These are phyloP conservation scores for Globisporangium cederbergense DNA, from an alignment of 352 stramenopile genomes.

Conservation along the genomic window DNA sequence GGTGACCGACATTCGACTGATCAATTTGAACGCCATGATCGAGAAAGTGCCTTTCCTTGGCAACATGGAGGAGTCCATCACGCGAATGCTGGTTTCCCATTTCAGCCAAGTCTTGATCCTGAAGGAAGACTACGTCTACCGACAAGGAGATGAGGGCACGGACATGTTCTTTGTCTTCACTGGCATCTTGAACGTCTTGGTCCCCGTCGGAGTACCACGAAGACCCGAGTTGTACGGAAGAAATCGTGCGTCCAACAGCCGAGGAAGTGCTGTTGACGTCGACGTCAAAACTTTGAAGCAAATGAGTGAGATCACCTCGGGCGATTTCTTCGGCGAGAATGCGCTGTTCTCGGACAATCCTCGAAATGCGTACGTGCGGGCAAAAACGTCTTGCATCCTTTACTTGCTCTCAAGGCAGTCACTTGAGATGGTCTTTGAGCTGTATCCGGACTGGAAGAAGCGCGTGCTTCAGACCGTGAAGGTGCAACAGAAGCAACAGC, in stretches of 20 bases:
- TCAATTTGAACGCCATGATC: slow-evolving; percentile 52
- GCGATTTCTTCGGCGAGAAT: slow-evolving; percentile 43
- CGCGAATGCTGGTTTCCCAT: slow-evolving; percentile 46
- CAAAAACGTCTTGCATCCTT: slow-evolving; percentile 44
- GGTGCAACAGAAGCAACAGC: slow-evolving; percentile 39
- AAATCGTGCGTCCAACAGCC: not conserved
- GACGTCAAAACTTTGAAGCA: slow-evolving; percentile 20
- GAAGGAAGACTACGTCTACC: slow-evolving; percentile 37
- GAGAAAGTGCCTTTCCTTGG: slow-evolving; percentile 49
- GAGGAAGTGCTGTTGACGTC: slow-evolving; percentile 4
- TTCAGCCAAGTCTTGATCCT: slow-evolving; percentile 45
- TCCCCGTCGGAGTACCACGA: slow-evolving; percentile 14
- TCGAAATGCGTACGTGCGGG: slow-evolving; percentile 36
- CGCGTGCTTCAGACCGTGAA: slow-evolving; percentile 46
- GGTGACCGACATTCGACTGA: slow-evolving; percentile 47
- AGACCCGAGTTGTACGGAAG: not conserved
- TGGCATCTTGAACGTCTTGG: slow-evolving; percentile 34
- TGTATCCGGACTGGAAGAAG: slow-evolving; percentile 47
- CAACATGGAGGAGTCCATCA: slow-evolving; percentile 43
- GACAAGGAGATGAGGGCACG: slow-evolving; percentile 38
- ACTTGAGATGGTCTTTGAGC: slow-evolving; percentile 45
- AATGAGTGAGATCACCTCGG: slow-evolving; percentile 33
- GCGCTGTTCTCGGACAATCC: slow-evolving; percentile 33
- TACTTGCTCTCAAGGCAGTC: slow-evolving; percentile 40
- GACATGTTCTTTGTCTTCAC: slow-evolving; percentile 70